Evolutionary conservation across 2,329 filamentous ascomycete species (phyloP), one percentile per base, ranked within the genome.

Genomic region (Didymella exigua): DNA sequence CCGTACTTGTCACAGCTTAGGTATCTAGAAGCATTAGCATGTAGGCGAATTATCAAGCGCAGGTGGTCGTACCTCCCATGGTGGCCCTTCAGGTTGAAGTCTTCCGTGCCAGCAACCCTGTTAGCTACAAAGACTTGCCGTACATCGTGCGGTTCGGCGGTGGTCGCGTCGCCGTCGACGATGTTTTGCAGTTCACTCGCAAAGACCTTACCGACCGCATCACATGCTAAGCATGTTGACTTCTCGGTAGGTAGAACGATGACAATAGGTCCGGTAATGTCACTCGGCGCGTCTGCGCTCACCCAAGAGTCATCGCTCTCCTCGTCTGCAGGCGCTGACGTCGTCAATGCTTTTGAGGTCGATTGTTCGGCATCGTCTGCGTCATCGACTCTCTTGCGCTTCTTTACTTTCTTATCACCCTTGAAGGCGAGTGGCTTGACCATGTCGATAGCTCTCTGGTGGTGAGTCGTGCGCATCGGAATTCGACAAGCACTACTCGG

Each of bases 71-170:
- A 93, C 89, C 85, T 89, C 59, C 92, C 93, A 76, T 97, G 90
- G 66, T 93, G 89, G 0, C 91, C 91, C 77, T 96, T 97, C 75
- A 99, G 90, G 54, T 89, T 89, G 65, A 91, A 88, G 29, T 84
- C 82, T 60, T 96, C 90, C 1, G 89, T 93, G 3, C 93, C 93
- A 0, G 88, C 85, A 11, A 97, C 88, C 62, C 84, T 85, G 65
- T 89, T 96, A 56, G 90, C 91, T 61, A 98, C 86, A 90, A 93
- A 99, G 14, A 99, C 95, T 78, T 97, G 93, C 57, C 93, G 83
- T 56, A 98, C 93, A 74, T 98, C 93, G 75, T 97, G 93, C 44
- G 95, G 95, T 77, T 99, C 95, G 8, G 93, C 91, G 5, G 87
- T 96, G n/a, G 82, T 75, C 3, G 90, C 84, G 71, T 96, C 89